Evolutionary conservation across 2,329 filamentous ascomycete species (phyloP), one percentile per base, ranked within the genome.

Genomic region (Laburnicola sp.): DNA sequence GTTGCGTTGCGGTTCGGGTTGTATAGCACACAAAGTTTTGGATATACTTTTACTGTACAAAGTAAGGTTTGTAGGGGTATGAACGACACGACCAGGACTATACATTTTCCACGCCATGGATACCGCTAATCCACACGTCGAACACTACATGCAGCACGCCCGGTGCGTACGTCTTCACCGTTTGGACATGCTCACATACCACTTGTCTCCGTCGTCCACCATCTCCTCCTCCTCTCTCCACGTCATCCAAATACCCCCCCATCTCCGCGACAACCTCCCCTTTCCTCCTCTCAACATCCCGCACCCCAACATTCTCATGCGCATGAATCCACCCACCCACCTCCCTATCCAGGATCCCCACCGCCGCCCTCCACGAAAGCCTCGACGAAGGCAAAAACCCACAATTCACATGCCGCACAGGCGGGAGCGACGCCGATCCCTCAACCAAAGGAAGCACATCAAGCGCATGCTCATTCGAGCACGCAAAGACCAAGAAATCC

Each of bases 121-220:
- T n/a, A n/a, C 57, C 52, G 26, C 51, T 52, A 35, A 66, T 37
- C 31, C 43, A 46, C 1, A 86, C 75, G 66, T 86, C 82, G 61
- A 84, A 76, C n/a, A 85, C 82, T 56, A 77, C 82, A 71, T 85
- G 82, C 72, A 82, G 76, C 2, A 86, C 79, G 1, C 82, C 82
- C 3, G 83, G 83, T 31, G 82, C 82, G 70, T 82, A 85, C 45
- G 79, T 82, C 70, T 85, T 86, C 39, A 86, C 81, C 48, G 45
- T 60, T 52, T 72, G 69, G 7, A 70, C 80, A 78, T 65, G 80
- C 75, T 58, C 84, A 80, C 56, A 81, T 78, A 9, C 44, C 1
- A 63, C 66, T 8, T 41, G 51, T 35, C 52, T 54, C 21, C 31
- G 25, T n/a, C 34, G 2, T 22, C 21, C 3, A 3, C 37, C 39